Conservation (phyloP, 2,329 filamentous ascomycete genomes). For the Ophiostoma pallidulum region DNA sequence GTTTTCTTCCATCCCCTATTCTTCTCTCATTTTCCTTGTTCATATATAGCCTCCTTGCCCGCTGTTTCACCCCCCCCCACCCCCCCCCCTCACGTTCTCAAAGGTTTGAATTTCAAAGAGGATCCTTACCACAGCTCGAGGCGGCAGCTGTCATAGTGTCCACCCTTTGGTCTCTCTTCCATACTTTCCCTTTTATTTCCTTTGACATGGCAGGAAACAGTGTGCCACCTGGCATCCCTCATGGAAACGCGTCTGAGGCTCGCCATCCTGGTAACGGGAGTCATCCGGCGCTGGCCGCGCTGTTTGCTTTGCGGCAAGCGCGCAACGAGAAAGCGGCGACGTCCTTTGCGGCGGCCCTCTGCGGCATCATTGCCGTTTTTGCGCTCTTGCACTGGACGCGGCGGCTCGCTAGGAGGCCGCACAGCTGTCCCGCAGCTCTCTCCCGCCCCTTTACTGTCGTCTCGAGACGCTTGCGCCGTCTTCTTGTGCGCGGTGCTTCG, state of each 20-base stretch:
- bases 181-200: too few species aligned
- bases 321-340: conserved; percentile 10
- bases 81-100: too few species aligned
- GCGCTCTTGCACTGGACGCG: conserved; percentile 24
- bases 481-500: conserved; percentile 23
- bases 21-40: neutral
- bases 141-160: too few species aligned
- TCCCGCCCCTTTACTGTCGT: conserved; percentile 20
- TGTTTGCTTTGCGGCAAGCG: neutral
- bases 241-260: too few species aligned
- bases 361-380: conserved; percentile 24
- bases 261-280: too few species aligned
- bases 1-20: too few species aligned
- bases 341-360: conserved; percentile 17
- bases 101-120: too few species aligned
- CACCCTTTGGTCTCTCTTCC: too few species aligned
- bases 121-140: too few species aligned
- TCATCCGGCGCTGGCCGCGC: neutral
- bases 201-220: too few species aligned
- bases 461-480: conserved; percentile 20
- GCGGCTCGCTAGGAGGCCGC: conserved; percentile 16
- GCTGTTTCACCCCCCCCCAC: neutral
- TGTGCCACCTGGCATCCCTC: too few species aligned
- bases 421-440: conserved; percentile 14
- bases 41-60: neutral